These are phyloP conservation scores for Gonapodya sp. DNA, from an alignment of 192 early-diverging fungal species.

Conservation along the genomic window DNA sequence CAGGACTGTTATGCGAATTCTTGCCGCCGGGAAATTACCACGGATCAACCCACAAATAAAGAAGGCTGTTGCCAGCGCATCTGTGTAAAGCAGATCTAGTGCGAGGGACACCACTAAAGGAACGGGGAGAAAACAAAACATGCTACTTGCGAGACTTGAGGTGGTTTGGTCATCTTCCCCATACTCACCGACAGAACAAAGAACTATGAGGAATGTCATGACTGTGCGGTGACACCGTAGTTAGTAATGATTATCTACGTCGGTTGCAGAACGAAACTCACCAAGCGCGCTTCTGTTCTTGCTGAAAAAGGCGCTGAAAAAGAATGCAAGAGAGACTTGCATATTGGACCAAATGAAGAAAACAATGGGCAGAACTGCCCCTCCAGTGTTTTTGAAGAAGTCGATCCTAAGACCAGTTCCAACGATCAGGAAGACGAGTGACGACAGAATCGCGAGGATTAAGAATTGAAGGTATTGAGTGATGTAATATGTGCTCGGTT, in stretches of 20 bases:
- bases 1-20: no score
- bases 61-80: constrained; percentile 26
- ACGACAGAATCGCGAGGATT: constrained; percentile 45
- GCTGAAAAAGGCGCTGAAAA: constrained; percentile 54
- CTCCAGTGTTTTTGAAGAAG: constrained; percentile 48
- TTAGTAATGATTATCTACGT: neutral
- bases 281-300: constrained; percentile 42
- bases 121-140: neutral
- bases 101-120: constrained; percentile 43
- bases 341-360: constrained; percentile 58
- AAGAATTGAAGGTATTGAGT: constrained; percentile 58
- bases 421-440: constrained; percentile 46
- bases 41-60: constrained; percentile 41
- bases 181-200: constrained; percentile 37
- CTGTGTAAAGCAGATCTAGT: constrained; percentile 30
- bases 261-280: constrained; percentile 10
- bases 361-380: constrained; percentile 36
- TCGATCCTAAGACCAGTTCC: constrained; percentile 44
- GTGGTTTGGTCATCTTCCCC: neutral
- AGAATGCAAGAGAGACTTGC: constrained; percentile 58
- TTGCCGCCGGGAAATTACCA: no score
- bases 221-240: constrained; percentile 22
- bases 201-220: constrained; percentile 51
- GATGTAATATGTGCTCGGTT: constrained; percentile 46
- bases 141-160: no score